Evolutionary conservation across 73 alveolate genomes (phyloP).

Genomic region (Paramecium pentaurelia): DNA sequence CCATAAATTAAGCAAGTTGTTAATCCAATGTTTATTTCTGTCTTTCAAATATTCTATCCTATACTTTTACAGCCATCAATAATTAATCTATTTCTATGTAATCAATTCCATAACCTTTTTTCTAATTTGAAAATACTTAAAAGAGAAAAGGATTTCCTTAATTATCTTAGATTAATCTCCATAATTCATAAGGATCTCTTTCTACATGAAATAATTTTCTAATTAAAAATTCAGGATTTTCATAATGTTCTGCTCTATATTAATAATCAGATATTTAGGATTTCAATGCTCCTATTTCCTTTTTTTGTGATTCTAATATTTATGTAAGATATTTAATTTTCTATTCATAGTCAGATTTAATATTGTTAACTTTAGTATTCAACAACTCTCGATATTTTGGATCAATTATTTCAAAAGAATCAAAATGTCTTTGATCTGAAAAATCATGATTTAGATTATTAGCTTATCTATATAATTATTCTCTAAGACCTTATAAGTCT

Average conservation of each 20-base stretch:
- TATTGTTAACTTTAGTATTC: not conserved
- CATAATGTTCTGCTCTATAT: conserved; percentile 4
- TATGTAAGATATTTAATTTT: not conserved
- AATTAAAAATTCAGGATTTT: conserved; percentile 3
- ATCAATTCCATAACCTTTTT: conserved; percentile 39
- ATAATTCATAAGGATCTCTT: conserved; percentile 17
- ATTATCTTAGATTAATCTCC: not conserved
- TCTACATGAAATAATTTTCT: not conserved
- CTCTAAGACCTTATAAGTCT: conserved; percentile 23
- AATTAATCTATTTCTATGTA: not conserved
- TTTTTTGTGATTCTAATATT: not conserved
- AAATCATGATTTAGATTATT: not conserved
- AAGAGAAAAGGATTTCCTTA: not conserved
- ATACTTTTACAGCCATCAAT: not conserved
- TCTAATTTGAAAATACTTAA: not conserved
- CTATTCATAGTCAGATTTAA: not conserved
- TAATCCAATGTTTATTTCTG: not conserved
- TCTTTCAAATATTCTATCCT: not conserved
- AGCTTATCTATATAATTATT: not conserved
- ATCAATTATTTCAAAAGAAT: not conserved
- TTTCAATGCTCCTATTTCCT: not conserved
- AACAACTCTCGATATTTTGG: not conserved
- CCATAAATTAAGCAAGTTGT: not conserved
- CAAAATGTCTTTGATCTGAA: not conserved
- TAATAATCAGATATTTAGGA: not conserved